These are phyloP conservation scores for Aeschynomene evenia DNA, from an alignment of 306 rosid genomes.

Conservation along the genomic window DNA sequence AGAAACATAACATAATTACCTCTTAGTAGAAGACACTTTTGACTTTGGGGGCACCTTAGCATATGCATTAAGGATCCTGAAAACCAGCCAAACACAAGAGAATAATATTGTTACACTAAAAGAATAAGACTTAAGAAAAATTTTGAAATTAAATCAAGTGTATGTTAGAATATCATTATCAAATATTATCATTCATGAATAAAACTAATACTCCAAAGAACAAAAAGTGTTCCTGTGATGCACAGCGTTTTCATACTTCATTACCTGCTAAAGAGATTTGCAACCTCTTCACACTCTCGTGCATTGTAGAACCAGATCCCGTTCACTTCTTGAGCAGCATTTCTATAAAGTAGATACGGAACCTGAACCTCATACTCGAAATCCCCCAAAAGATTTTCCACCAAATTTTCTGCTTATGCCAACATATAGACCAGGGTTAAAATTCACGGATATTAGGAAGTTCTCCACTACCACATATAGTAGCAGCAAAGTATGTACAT, in stretches of 20 bases:
- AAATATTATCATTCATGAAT: not conserved
- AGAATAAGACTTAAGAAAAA: not conserved
- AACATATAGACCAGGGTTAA: constrained; percentile 19
- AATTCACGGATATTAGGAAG: constrained; percentile 14
- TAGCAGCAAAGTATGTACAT: constrained; percentile 10
- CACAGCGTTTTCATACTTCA: not conserved
- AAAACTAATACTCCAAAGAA: too few relatives aligned
- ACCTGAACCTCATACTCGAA: constrained; percentile 63
- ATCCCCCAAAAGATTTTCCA: constrained; percentile 66
- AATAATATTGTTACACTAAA: not conserved
- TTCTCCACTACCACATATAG: constrained; percentile 20
- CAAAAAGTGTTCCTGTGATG: not conserved
- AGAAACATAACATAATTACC: constrained; percentile 39
- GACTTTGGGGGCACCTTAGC: constrained; percentile 58
- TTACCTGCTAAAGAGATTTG: constrained; percentile 66
- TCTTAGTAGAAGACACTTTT: constrained; percentile 56
- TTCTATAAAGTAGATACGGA: constrained; percentile 62
- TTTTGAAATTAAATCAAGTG: not conserved
- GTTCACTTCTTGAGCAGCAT: constrained; percentile 67
- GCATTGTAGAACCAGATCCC: constrained; percentile 66
- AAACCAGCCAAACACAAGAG: constrained; percentile 24
- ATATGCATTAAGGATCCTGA: constrained; percentile 62
- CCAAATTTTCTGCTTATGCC: constrained; percentile 55
- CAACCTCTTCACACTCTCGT: constrained; percentile 65
- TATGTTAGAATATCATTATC: not conserved